Evolutionary conservation across 2,329 filamentous ascomycete genomes (phyloP).

Genomic region (Endoconidiophora laricicola): DNA sequence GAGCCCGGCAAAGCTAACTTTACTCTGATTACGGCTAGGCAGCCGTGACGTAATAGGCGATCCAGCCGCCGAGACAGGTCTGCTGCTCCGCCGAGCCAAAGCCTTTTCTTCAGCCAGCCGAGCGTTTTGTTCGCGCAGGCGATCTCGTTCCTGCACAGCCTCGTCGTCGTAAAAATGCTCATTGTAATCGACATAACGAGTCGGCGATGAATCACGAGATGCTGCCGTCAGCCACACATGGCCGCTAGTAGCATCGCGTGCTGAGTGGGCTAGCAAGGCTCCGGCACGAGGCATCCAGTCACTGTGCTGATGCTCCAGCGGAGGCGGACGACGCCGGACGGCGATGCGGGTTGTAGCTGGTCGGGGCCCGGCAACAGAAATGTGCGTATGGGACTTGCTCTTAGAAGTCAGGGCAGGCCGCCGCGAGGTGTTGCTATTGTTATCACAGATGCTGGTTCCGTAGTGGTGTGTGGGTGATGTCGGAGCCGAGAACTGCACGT

Average conservation of each 20-base stretch:
- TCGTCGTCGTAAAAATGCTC: conserved; percentile 30
- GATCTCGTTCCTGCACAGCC: conserved; percentile 32
- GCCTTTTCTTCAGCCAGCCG: conserved; percentile 2
- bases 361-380: conserved; percentile 19
- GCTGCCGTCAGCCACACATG: conserved; percentile 46
- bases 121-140: conserved; percentile 13
- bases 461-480: conserved; percentile 31
- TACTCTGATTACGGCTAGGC: conserved; percentile 33
- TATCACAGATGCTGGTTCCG: not conserved
- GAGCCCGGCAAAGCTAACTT: conserved; percentile 23
- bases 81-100: conserved; percentile 2
- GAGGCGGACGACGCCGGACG: conserved; percentile 12
- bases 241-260: conserved; percentile 46
- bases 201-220: conserved; percentile 39
- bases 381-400: conserved; percentile 46
- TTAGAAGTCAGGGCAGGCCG: conserved; percentile 29
- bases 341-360: not conserved
- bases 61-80: conserved; percentile 1
- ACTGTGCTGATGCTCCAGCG: conserved; percentile 30
- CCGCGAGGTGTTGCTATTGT: conserved; percentile 20
- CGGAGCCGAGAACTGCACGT: conserved; percentile 26
- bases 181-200: conserved; percentile 20
- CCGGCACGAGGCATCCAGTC: conserved; percentile 52
- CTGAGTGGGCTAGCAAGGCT: conserved; percentile 42
- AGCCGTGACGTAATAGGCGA: conserved; percentile 4